Evolutionary conservation across 164 flowering plant species (phyloP).

Genomic region (Pachysandra terminalis): DNA sequence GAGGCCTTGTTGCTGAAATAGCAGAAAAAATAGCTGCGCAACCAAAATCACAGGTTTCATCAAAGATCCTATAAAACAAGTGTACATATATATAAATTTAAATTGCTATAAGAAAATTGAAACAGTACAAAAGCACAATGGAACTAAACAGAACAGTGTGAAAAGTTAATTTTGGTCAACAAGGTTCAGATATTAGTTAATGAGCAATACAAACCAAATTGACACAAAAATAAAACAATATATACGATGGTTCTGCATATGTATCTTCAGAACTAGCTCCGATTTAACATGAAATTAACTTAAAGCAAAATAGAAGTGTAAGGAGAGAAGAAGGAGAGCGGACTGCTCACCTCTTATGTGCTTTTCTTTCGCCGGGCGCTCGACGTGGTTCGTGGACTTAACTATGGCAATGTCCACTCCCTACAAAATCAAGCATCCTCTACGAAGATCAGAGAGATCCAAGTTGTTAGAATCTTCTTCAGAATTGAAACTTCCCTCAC

Average conservation of each 20-base stretch:
- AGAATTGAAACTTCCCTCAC: conserved; percentile 25
- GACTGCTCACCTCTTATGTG: conserved; percentile 57
- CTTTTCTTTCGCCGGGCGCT: conserved; percentile 82
- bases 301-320: background rate
- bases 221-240: background rate
- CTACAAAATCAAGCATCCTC: conserved; percentile 28
- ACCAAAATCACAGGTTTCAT: background rate
- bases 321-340: background rate
- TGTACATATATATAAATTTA: background rate
- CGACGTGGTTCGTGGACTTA: conserved; percentile 77
- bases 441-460: conserved; percentile 5
- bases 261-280: background rate
- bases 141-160: too few relatives aligned
- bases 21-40: conserved; percentile 78
- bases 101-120: background rate
- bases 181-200: background rate
- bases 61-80: background rate
- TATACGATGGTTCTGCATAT: background rate
- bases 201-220: background rate
- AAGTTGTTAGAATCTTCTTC: background rate
- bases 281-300: too few relatives aligned
- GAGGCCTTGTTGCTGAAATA: conserved; percentile 84
- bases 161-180: background rate
- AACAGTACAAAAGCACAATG: background rate
- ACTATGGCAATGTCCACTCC: conserved; percentile 85